phyloP scores from a whole-genome alignment of 148 eudicot species.

The Spergularia marina region DNA sequence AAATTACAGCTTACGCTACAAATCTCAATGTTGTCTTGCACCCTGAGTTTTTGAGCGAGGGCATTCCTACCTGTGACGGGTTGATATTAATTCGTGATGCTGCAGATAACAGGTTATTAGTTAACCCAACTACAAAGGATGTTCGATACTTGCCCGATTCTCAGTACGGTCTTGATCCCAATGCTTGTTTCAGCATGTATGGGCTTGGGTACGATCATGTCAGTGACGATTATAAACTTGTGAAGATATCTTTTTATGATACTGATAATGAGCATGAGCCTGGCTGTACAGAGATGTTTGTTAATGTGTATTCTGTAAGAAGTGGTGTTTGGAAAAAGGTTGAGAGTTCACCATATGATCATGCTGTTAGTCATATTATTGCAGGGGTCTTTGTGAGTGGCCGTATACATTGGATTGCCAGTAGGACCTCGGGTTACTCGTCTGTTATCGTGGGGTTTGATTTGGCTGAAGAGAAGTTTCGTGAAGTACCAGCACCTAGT shows the following conservation, averaged over 20 bases:
- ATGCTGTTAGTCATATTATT: constrained; percentile 2
- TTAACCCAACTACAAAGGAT: constrained; percentile 20
- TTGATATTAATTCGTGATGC: constrained; percentile 2
- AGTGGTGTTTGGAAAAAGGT: constrained; percentile 19
- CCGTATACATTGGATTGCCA: constrained; percentile 15
- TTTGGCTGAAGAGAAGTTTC: constrained; percentile 16
- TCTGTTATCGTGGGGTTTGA: constrained; percentile 18
- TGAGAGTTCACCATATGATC: constrained; percentile 21
- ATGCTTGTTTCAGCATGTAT: neutral
- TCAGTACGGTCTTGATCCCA: constrained; percentile 2
- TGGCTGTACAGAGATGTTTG: constrained; percentile 18
- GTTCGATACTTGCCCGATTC: neutral
- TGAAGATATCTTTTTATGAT: constrained; percentile 15
- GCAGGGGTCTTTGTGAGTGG: constrained; percentile 17
- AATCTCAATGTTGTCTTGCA: neutral
- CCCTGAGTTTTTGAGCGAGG: constrained; percentile 2
- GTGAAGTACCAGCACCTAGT: constrained; percentile 16
- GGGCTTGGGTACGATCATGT: constrained; percentile 29
- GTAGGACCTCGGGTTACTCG: neutral
- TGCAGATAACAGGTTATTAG: neutral
- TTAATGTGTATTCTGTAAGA: constrained; percentile 23
- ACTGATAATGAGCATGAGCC: constrained; percentile 11
- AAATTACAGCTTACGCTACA: neutral
- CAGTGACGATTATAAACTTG: constrained; percentile 22
- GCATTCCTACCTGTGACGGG: constrained; percentile 20